phyloP scores from a whole-genome alignment of 1,284 basidiomycete genomes.

The Cutaneotrichosporon sp. region DNA sequence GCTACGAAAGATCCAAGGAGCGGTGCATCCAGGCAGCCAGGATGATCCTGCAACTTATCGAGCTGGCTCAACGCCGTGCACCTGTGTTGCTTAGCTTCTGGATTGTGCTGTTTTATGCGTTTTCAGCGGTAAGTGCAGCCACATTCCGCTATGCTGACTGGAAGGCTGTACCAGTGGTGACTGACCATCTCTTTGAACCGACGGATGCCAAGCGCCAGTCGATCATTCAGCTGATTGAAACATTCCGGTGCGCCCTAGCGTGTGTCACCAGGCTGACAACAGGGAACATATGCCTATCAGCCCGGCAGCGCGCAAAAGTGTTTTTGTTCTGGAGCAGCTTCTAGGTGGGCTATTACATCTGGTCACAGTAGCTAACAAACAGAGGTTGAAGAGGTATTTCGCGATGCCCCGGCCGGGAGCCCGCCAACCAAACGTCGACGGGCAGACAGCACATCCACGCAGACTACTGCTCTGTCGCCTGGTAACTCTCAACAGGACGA shows the following conservation, averaged over 20 bases:
- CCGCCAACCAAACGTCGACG: conserved; percentile 2
- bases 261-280: not conserved
- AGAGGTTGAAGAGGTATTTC: conserved; percentile 10
- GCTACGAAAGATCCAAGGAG: conserved; percentile 9
- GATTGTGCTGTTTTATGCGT: conserved; percentile 19
- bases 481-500: not conserved
- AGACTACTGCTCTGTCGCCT: not conserved
- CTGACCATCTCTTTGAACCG: conserved; percentile 16
- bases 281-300: conserved; percentile 6
- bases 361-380: not conserved
- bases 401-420: not conserved
- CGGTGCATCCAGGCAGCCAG: conserved; percentile 13
- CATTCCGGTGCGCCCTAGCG: conserved; percentile 7
- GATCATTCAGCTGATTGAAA: conserved; percentile 8
- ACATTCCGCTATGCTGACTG: not conserved
- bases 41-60: conserved; percentile 10
- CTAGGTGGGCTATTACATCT: not conserved
- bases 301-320: conserved; percentile 15
- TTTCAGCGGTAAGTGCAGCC: conserved; percentile 10
- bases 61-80: conserved; percentile 9
- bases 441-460: not conserved
- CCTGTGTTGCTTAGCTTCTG: conserved; percentile 15
- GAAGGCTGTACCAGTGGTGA: conserved; percentile 17
- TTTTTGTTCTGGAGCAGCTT: conserved; percentile 17
- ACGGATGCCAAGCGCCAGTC: conserved; percentile 11